Evolutionary conservation across 176 grass and related monocot genomes (phyloP).

Genomic region (Musa troglodytarum): DNA sequence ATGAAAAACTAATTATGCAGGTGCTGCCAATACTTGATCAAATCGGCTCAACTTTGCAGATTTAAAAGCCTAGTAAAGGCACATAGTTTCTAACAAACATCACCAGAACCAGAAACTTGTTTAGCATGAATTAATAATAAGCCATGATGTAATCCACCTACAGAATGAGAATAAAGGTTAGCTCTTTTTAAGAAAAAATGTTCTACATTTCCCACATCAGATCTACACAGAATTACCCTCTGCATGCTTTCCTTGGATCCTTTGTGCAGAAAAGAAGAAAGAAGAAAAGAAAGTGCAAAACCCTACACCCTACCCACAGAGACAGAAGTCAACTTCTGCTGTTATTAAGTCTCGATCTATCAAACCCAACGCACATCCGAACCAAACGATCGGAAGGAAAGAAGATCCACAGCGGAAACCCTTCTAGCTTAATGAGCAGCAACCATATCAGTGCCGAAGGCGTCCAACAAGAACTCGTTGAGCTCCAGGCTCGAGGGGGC

Average conservation of each 20-base stretch:
- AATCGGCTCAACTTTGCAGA: background rate
- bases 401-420: too few species aligned
- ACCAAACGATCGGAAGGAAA: background rate
- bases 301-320: background rate
- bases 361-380: background rate
- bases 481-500: constrained; percentile 29
- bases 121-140: background rate
- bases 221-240: background rate
- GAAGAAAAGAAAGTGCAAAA: background rate
- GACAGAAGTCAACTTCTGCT: background rate
- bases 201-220: background rate
- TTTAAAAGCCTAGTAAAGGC: background rate
- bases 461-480: constrained; percentile 19
- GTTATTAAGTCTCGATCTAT: background rate
- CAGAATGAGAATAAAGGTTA: background rate
- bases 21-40: too few species aligned
- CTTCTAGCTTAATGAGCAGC: constrained; percentile 24
- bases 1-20: too few species aligned
- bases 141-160: background rate
- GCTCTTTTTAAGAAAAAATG: background rate
- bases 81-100: background rate
- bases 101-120: background rate
- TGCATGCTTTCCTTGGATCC: too few species aligned
- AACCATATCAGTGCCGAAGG: constrained; percentile 27
- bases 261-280: too few species aligned